Evolutionary conservation across 225 moss, liverwort and hornwort species (phyloP), one percentile per base, ranked within the genome.

Genomic region (Asterella californica): DNA sequence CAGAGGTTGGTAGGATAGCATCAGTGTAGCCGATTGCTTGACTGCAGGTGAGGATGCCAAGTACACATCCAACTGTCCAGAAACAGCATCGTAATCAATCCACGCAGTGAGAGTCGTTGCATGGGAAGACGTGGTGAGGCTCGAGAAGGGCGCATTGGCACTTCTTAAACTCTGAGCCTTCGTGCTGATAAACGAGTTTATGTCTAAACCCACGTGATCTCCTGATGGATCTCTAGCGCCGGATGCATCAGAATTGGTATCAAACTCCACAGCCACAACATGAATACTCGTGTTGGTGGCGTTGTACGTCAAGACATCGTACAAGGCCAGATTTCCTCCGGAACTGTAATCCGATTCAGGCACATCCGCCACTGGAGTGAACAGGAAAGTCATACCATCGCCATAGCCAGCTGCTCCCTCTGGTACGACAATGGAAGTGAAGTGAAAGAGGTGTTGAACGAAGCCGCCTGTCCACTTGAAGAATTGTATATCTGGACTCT

Each of bases 371-470:
- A 5, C 25, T 12, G 77, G 77, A 37, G 77, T 65, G 15, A 78
- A 62, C 24, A 78, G 15, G 52, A 78, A 78, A 27, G 59, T 61
- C 77, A 78, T 78, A 1, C 77, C 62, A 48, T 78, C 77, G 4
- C 38, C 77, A 48, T 62, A 64, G 63, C 15, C 36, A 1, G 25
- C 2, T 42, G 24, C 62, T 22, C 27, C 62, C 9, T 42, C 42
- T 49, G 77, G 62, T 15, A n/a, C 65, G 36, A 78, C 60, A 46
- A 62, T 60, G 59, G 66, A 78, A n/a, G n/a, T n/a, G n/a, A 64
- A 48, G 36, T 60, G 77, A 78, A 78, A 12, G 77, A 78, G 77
- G 77, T 78, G 15, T 60, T 78, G 33, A 78, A 78, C 10, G 77
- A 78, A 78, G 77, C 77, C 33, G 57, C 77, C 36, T 62, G 62